Conservation (phyloP, 2,329 filamentous ascomycete species). For the Diaporthe vexans region DNA sequence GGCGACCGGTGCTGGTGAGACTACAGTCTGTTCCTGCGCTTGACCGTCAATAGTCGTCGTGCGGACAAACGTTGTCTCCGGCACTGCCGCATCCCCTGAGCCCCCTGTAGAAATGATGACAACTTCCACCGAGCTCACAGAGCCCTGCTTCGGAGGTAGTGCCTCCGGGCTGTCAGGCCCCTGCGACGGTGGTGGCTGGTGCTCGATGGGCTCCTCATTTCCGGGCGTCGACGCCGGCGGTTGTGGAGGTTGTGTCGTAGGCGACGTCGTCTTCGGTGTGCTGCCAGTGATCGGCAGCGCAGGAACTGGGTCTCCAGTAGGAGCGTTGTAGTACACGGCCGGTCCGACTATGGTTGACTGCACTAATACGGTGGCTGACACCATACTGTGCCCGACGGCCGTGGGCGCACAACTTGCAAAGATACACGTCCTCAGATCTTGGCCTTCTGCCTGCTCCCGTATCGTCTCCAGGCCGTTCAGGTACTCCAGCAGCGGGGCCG, state of each 20-base stretch:
- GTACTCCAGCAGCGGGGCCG: slow-evolving; percentile 6
- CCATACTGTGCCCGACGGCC: slow-evolving; percentile 5
- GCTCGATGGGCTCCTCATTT: background rate
- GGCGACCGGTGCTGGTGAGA: background rate
- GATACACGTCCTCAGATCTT: slow-evolving; percentile 6
- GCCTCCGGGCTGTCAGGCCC: background rate
- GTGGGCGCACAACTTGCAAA: slow-evolving; percentile 8
- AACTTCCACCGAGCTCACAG: background rate
- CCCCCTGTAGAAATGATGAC: background rate
- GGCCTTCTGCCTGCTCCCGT: background rate
- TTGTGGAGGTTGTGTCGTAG: background rate
- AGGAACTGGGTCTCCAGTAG: background rate
- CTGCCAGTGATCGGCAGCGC: background rate
- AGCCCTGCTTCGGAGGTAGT: background rate
- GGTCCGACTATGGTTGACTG: background rate
- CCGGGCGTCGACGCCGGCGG: background rate
- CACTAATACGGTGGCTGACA: background rate
- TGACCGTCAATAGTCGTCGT: background rate
- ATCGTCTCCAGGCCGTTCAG: slow-evolving; percentile 4
- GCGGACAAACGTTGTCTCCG: slow-evolving; percentile 8
- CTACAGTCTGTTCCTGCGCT: slow-evolving; percentile 13
- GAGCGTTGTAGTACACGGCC: background rate
- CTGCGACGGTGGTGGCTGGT: background rate
- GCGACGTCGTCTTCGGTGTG: background rate
- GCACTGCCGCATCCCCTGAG: background rate